Base-by-base conservation (phyloP, 352 stramenopile species). In the Lagenidium sp. region DNA sequence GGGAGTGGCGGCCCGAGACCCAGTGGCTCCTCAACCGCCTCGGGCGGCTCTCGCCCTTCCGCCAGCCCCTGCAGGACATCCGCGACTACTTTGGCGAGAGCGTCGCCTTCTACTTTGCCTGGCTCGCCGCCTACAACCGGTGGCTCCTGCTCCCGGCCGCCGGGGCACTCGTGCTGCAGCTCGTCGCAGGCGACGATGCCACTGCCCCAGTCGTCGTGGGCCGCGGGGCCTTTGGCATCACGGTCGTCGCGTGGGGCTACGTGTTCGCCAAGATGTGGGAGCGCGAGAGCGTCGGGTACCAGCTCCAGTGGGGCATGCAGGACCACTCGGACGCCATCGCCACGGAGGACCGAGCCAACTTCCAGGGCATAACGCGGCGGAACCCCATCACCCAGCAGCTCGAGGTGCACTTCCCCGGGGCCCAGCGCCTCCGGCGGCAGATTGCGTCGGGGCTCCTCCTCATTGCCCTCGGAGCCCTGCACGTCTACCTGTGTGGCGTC, bases 91-190 rank as follows among this genome's bases (percentile, higher is more conserved):
- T 94, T 63, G 86, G 85, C 20, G 83, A 96, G 43, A 47, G 59
- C 19, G 65, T 94, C 22, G 86, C 74, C 18, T 96, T 95, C 39
- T 96, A 95, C 69, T 96, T 96, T 63, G 86, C 85, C 13, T 96
- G 82, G 71, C 46, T 94, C 19, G 63, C 63, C 3, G 81, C 83
- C 29, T 95, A 94, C 62, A 82, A 63, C 2, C 69, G 81, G 45
- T 73, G 80, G 52, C 57, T 95, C 12, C n/a, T 73, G 0, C 7
- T 72, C 0, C 78, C 85, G 18, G 63, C 64, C 6, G 4, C 82
- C 22, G 49, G 51, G 11, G 64, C 60, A 2, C 31, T 65, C 6
- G 24, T 52, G 12, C 38, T 85, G 16, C 47, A 71, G 16, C 30
- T 29, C 5, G 8, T 32, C 28, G 15, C 15, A 8, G 28, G 28